Evolutionary conservation across 1,139 yeast genomes (phyloP).

Genomic region (Geotrichum fermentans): DNA sequence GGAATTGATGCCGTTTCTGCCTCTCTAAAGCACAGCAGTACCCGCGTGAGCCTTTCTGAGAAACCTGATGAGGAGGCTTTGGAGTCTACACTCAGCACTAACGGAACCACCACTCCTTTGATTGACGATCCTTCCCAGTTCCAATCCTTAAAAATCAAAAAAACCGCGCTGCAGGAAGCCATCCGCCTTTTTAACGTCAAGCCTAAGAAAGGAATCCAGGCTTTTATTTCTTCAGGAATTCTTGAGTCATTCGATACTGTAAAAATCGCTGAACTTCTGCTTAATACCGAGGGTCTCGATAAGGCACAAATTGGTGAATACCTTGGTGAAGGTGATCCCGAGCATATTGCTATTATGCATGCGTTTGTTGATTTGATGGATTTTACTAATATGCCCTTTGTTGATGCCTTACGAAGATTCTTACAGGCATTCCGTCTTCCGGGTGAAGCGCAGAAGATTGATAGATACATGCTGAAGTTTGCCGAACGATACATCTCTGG

Average conservation of each 20-base stretch:
- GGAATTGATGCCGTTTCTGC: slow-evolving; percentile 43
- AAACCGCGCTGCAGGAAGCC: slow-evolving; percentile 65
- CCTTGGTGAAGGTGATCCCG: slow-evolving; percentile 83
- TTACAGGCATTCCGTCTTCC: slow-evolving; percentile 89
- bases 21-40: slow-evolving; percentile 4
- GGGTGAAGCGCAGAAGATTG: slow-evolving; percentile 97
- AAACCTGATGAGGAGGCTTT: slow-evolving; percentile 19
- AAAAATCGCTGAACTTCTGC: slow-evolving; percentile 68
- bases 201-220: slow-evolving; percentile 73
- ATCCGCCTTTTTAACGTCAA: slow-evolving; percentile 42
- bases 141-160: slow-evolving; percentile 76
- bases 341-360: slow-evolving; percentile 80
- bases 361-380: slow-evolving; percentile 88
- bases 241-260: slow-evolving; percentile 53
- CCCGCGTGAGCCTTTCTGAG: slow-evolving; percentile 12
- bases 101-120: slow-evolving; percentile 20
- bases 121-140: slow-evolving; percentile 77
- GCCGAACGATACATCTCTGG: slow-evolving; percentile 89
- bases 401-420: slow-evolving; percentile 78
- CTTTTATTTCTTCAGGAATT: slow-evolving; percentile 59
- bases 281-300: slow-evolving; percentile 76
- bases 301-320: slow-evolving; percentile 84
- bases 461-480: slow-evolving; percentile 91
- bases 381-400: slow-evolving; percentile 62
- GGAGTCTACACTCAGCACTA: slow-evolving; percentile 21